Conservation (phyloP, 208 protist species). For the Spironucleus salmonicida region DNA sequence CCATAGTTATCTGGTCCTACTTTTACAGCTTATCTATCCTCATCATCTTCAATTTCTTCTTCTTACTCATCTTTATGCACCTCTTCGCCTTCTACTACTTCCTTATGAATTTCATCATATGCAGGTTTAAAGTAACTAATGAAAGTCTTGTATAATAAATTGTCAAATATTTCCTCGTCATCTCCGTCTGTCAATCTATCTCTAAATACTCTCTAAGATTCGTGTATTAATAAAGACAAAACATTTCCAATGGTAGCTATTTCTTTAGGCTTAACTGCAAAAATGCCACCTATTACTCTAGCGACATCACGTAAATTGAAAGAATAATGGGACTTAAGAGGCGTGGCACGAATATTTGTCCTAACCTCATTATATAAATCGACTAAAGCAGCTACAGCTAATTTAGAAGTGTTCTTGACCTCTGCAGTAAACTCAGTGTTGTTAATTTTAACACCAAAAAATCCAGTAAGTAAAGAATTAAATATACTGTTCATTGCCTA, state of each 20-base stretch:
- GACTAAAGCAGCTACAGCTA: slow-evolving; percentile 64
- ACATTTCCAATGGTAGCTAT: slow-evolving; percentile 55
- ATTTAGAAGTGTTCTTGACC: slow-evolving; percentile 39
- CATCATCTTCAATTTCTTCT: not conserved
- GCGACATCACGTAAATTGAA: slow-evolving; percentile 88
- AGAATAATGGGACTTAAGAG: slow-evolving; percentile 86
- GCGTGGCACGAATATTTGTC: slow-evolving; percentile 74
- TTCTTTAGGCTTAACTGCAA: slow-evolving; percentile 55
- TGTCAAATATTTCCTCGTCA: slow-evolving; percentile 64
- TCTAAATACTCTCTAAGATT: slow-evolving; percentile 72
- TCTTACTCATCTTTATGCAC: not conserved
- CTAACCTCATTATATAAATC: slow-evolving; percentile 70
- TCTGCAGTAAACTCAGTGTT: slow-evolving; percentile 47
- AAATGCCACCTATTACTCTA: slow-evolving; percentile 65
- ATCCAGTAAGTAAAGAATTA: slow-evolving; percentile 62
- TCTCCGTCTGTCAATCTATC: slow-evolving; percentile 72
- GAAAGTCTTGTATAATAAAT: slow-evolving; percentile 49
- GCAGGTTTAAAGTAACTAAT: not conserved
- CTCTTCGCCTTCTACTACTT: not conserved
- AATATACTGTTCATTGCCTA: slow-evolving; percentile 72
- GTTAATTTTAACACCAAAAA: slow-evolving; percentile 56
- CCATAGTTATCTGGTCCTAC: not conserved
- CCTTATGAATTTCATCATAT: not conserved
- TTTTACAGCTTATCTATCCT: not conserved
- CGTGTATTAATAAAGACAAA: slow-evolving; percentile 70